phyloP scores from a whole-genome alignment of 2,329 filamentous ascomycete species.

The Allantophomopsis cytisporea region DNA sequence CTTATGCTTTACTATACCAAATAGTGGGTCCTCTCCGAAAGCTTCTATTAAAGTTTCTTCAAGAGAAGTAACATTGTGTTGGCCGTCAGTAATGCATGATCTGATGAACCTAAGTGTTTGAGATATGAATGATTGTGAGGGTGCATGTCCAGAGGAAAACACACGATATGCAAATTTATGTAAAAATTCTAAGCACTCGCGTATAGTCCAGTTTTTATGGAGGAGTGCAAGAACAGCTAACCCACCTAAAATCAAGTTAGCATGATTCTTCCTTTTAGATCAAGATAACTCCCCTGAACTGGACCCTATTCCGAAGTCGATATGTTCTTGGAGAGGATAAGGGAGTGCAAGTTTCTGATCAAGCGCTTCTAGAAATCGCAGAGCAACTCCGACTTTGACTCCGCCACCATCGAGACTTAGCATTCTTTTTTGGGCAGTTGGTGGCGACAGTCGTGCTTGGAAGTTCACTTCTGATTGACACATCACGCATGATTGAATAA shows the following conservation, averaged over 20 bases:
- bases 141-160: conserved; percentile 3
- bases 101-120: conserved; percentile 5
- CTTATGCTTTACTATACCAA: conserved; percentile 4
- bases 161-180: conserved; percentile 6
- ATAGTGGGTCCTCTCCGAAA: conserved; percentile 5
- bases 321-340: conserved; percentile 11
- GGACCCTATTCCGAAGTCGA: conserved; percentile 11
- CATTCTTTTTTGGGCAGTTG: conserved; percentile 18
- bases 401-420: conserved; percentile 22
- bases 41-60: conserved; percentile 7
- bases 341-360: conserved; percentile 7
- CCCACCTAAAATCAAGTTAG: conserved; percentile 6
- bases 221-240: conserved; percentile 7
- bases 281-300: conserved; percentile 10
- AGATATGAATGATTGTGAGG: conserved; percentile 2
- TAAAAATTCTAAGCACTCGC: conserved; percentile 6
- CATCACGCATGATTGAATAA: conserved; percentile 14
- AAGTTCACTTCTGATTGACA: conserved; percentile 10
- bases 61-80: conserved; percentile 7
- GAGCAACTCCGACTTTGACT: conserved; percentile 11
- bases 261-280: not conserved
- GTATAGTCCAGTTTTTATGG: conserved; percentile 5
- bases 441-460: conserved; percentile 15
- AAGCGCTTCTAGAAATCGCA: conserved; percentile 10
- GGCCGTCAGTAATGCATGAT: conserved; percentile 6